phyloP scores from a whole-genome alignment of 352 stramenopile species.

The Phytopythium helicoides region DNA sequence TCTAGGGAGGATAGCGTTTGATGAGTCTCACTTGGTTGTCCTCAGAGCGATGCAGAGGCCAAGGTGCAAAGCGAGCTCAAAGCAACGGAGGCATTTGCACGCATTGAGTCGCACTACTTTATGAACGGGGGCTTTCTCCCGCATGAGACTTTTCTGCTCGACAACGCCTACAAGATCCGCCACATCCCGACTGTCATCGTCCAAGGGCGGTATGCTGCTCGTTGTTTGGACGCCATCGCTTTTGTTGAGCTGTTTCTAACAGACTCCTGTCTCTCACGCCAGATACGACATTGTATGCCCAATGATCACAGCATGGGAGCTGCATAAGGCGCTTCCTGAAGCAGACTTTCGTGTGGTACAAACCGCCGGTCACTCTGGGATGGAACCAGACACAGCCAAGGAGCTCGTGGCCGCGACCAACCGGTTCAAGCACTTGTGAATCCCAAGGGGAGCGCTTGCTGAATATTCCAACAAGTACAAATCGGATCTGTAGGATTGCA shows the following conservation, averaged over 20 bases:
- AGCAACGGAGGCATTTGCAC: constrained; percentile 89
- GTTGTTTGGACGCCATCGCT: constrained; percentile 24
- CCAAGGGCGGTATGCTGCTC: constrained; percentile 66
- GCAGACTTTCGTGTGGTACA: constrained; percentile 49
- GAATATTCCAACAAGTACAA: too few species aligned
- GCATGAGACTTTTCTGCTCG: constrained; percentile 82
- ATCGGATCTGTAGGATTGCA: too few species aligned
- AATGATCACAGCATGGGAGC: constrained; percentile 66
- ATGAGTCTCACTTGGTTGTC: background rate
- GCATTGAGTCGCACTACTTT: constrained; percentile 95
- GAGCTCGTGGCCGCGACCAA: constrained; percentile 45
- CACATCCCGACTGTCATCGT: constrained; percentile 92
- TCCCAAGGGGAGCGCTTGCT: too few species aligned
- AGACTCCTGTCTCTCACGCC: constrained; percentile 52
- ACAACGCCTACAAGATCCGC: constrained; percentile 89
- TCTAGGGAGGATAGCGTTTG: too few species aligned
- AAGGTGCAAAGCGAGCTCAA: constrained; percentile 79
- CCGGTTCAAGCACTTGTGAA: constrained; percentile 24
- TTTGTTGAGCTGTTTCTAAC: constrained; percentile 26
- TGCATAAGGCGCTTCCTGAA: constrained; percentile 58
- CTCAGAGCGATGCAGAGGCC: constrained; percentile 45
- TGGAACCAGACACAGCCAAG: constrained; percentile 44
- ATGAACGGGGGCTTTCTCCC: constrained; percentile 90
- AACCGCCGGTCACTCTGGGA: constrained; percentile 49
- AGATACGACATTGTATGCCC: constrained; percentile 81